Evolutionary conservation across 2,329 filamentous ascomycete species (phyloP).

Genomic region (Colletotrichum trifolii): DNA sequence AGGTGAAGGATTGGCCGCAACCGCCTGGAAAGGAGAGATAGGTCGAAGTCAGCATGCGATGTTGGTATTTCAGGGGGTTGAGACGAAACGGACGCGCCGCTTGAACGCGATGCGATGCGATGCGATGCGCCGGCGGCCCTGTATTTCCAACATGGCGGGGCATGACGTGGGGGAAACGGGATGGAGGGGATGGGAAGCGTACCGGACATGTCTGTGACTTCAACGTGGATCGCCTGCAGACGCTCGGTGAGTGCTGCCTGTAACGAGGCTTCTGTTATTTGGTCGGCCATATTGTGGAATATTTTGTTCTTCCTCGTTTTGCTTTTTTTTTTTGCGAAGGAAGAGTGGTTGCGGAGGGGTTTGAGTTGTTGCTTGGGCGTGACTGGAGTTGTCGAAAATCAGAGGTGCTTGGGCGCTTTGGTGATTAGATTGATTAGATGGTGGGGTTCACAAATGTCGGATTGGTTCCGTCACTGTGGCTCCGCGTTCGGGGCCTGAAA

Average conservation of each 20-base stretch:
- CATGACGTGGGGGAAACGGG: conserved; percentile 23
- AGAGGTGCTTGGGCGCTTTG: conserved; percentile 21
- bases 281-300: conserved; percentile 57
- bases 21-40: conserved; percentile 56
- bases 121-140: conserved; percentile 14
- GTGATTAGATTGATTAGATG: conserved; percentile 38
- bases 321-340: no score
- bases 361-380: conserved; percentile 8
- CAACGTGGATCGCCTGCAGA: conserved; percentile 81
- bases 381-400: conserved; percentile 29
- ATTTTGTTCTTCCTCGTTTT: no score
- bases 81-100: neutral
- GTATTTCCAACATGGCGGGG: conserved; percentile 23
- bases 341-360: neutral
- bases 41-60: neutral
- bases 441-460: conserved; percentile 24
- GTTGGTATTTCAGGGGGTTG: neutral
- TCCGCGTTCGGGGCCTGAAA: no score
- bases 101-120: conserved; percentile 16
- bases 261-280: conserved; percentile 79
- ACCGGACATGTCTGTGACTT: conserved; percentile 95
- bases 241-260: conserved; percentile 75
- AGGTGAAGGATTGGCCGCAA: conserved; percentile 71
- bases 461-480: neutral
- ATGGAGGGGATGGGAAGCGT: conserved; percentile 43